These are phyloP conservation scores for Leccinellum rugosiceps DNA, from an alignment of 768 basidiomycete species.

Conservation along the genomic window DNA sequence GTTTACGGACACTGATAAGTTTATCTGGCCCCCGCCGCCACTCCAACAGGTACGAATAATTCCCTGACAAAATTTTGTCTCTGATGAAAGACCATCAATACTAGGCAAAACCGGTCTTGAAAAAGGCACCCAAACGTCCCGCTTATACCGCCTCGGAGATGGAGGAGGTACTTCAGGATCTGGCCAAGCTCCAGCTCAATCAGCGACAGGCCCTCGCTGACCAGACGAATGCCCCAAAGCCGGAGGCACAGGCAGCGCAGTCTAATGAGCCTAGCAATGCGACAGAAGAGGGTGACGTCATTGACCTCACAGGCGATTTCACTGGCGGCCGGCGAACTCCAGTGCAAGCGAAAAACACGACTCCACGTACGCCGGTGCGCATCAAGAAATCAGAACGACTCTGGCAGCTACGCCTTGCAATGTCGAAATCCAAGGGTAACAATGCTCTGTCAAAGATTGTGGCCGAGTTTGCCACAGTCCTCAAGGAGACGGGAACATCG, in stretches of 20 bases:
- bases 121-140: conserved; percentile 13
- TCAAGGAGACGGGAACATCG: conserved; percentile 61
- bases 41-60: conserved; percentile 28
- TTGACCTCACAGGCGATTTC: conserved; percentile 44
- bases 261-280: conserved; percentile 28
- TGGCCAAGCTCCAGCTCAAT: conserved; percentile 58
- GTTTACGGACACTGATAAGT: conserved; percentile 53
- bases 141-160: conserved; percentile 41
- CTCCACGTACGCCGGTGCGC: conserved; percentile 32
- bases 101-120: conserved; percentile 31
- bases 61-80: neutral
- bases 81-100: neutral
- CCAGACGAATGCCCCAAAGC: conserved; percentile 39
- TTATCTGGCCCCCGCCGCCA: conserved; percentile 77
- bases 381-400: conserved; percentile 48
- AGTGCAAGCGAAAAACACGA: conserved; percentile 15
- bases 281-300: conserved; percentile 29
- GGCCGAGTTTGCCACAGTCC: conserved; percentile 55
- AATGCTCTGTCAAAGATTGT: conserved; percentile 50
- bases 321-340: conserved; percentile 32
- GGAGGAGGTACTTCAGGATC: conserved; percentile 53
- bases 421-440: conserved; percentile 52
- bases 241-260: conserved; percentile 34
- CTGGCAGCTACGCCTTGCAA: conserved; percentile 41
- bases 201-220: conserved; percentile 50